phyloP scores from a whole-genome alignment of 2,329 filamentous ascomycete genomes.

The Penicillium sumatraense region DNA sequence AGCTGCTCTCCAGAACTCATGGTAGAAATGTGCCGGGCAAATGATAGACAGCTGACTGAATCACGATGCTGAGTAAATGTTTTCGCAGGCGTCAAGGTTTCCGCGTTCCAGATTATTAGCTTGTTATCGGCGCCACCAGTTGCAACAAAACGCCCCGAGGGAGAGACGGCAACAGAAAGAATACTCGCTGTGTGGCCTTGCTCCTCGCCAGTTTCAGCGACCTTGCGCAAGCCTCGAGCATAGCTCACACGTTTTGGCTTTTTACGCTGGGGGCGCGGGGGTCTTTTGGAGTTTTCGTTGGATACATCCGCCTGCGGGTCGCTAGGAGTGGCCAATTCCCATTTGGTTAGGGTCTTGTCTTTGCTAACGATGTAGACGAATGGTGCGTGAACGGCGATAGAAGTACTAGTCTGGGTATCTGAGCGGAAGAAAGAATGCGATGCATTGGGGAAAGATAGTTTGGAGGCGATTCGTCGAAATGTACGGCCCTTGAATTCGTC shows the following conservation, averaged over 20 bases:
- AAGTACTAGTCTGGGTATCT: slow-evolving; percentile 77
- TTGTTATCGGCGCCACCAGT: slow-evolving; percentile 86
- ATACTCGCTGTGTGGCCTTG: slow-evolving; percentile 81
- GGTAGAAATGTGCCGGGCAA: slow-evolving; percentile 72
- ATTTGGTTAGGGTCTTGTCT: slow-evolving; percentile 84
- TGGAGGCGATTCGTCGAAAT: slow-evolving; percentile 77
- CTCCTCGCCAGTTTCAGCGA: slow-evolving; percentile 48
- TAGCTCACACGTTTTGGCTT: slow-evolving; percentile 56
- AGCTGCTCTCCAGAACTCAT: slow-evolving; percentile 73
- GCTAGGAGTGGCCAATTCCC: slow-evolving; percentile 69
- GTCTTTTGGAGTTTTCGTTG: slow-evolving; percentile 65
- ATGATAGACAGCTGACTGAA: slow-evolving; percentile 80
- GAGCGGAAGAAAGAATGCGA: slow-evolving; percentile 75
- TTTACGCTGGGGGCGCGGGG: slow-evolving; percentile 49
- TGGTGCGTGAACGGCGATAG: slow-evolving; percentile 76
- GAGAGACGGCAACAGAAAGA: slow-evolving; percentile 80
- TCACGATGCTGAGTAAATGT: slow-evolving; percentile 93
- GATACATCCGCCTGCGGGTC: slow-evolving; percentile 46
- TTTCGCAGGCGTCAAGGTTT: slow-evolving; percentile 75
- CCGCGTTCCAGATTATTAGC: slow-evolving; percentile 86
- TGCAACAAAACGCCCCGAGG: slow-evolving; percentile 87
- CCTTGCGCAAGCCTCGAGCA: slow-evolving; percentile 47
- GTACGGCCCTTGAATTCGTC: slow-evolving; percentile 88
- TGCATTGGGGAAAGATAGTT: slow-evolving; percentile 71
- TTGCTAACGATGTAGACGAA: slow-evolving; percentile 89